Evolutionary conservation across 2,329 filamentous ascomycete species (phyloP).

Genomic region (Curvularia sp.): DNA sequence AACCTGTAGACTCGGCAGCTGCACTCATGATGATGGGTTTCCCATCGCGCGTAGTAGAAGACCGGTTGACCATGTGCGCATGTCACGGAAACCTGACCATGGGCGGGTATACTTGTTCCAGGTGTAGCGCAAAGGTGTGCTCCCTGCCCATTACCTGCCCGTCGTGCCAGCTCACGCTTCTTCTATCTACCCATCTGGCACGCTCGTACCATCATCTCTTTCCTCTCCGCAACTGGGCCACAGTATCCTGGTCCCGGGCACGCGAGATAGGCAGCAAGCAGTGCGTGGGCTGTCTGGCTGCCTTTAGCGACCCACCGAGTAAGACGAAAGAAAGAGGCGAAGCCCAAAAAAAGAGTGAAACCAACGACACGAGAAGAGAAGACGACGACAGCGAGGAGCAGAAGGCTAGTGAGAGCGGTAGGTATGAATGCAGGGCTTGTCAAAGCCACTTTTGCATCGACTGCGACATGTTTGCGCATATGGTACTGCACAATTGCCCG

Average conservation of each 20-base stretch:
- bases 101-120: slow-evolving; percentile 89
- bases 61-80: slow-evolving; percentile 78
- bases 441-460: slow-evolving; percentile 95
- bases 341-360: slow-evolving; percentile 20
- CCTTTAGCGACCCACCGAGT: slow-evolving; percentile 65
- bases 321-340: slow-evolving; percentile 17
- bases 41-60: slow-evolving; percentile 81
- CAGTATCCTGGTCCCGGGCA: slow-evolving; percentile 83
- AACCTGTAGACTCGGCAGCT: slow-evolving; percentile 51
- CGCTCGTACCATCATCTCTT: slow-evolving; percentile 52
- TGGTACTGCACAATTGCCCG: slow-evolving; percentile 93
- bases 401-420: slow-evolving; percentile 76
- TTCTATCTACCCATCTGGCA: slow-evolving; percentile 74
- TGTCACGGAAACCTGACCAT: slow-evolving; percentile 84
- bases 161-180: slow-evolving; percentile 87
- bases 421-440: slow-evolving; percentile 91
- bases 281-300: slow-evolving; percentile 79
- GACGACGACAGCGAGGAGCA: slow-evolving; percentile 46
- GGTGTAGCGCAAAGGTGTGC: slow-evolving; percentile 89
- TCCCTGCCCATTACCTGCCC: slow-evolving; percentile 89
- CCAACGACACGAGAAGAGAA: slow-evolving; percentile 25
- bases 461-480: slow-evolving; percentile 94
- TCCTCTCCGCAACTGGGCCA: slow-evolving; percentile 80
- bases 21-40: slow-evolving; percentile 97
- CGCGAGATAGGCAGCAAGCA: slow-evolving; percentile 54